Evolutionary conservation across 768 basidiomycete species (phyloP).

Genomic region (Tremella yokohamensis): DNA sequence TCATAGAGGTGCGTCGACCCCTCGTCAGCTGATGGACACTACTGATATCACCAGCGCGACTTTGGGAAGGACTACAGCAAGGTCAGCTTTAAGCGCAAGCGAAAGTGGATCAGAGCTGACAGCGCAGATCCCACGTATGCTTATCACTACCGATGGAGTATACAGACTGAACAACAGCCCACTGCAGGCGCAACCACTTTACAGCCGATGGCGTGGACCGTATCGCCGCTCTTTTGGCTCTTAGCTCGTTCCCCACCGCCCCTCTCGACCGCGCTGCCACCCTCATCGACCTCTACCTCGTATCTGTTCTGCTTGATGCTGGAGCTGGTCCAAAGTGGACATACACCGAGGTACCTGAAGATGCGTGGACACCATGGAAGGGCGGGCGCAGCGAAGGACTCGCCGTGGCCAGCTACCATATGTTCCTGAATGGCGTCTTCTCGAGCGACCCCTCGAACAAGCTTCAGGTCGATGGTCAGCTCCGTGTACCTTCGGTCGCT

Average conservation of each 20-base stretch:
- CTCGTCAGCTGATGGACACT: not conserved
- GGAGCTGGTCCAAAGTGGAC: conserved; percentile 82
- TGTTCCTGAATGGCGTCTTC: conserved; percentile 82
- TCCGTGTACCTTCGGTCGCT: conserved; percentile 6
- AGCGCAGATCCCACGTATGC: not conserved
- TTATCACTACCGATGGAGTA: not conserved
- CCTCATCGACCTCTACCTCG: conserved; percentile 78
- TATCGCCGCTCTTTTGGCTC: conserved; percentile 57
- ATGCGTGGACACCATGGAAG: conserved; percentile 49
- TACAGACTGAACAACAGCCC: conserved; percentile 13
- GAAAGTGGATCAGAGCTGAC: too few relatives aligned
- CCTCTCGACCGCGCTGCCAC: conserved; percentile 61
- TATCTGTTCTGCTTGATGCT: conserved; percentile 88
- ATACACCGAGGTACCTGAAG: conserved; percentile 59
- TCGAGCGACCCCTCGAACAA: conserved; percentile 63
- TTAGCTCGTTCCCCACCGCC: conserved; percentile 25
- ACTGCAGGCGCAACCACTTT: conserved; percentile 38
- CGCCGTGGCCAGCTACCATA: conserved; percentile 82
- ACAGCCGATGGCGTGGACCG: conserved; percentile 53
- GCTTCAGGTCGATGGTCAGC: conserved; percentile 73
- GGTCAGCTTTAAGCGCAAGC: conserved; percentile 11
- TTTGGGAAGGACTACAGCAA: conserved; percentile 65
- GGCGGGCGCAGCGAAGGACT: conserved; percentile 68
- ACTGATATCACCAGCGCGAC: conserved; percentile 61
- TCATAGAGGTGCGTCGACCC: conserved; percentile 80